phyloP scores from a whole-genome alignment of 2,329 filamentous ascomycete genomes.

The Plectosphaerella plurivora region DNA sequence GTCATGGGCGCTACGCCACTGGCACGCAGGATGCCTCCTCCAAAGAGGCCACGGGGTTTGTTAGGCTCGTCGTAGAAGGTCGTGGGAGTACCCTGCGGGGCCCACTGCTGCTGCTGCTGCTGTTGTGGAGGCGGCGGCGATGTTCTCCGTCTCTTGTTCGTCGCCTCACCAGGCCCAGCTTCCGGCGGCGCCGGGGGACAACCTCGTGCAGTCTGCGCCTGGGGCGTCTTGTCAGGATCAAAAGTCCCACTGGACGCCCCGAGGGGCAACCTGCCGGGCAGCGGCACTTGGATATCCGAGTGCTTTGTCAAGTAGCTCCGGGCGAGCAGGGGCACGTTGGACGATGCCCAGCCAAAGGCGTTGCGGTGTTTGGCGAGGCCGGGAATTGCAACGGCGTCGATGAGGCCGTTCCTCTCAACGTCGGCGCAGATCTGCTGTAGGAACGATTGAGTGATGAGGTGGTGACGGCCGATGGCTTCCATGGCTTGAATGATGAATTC shows the following conservation, averaged over 20 bases:
- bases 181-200: neutral
- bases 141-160: conserved; percentile 16
- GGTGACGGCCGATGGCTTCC: conserved; percentile 68
- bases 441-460: conserved; percentile 76
- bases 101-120: neutral
- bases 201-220: neutral
- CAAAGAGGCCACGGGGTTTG: conserved; percentile 2
- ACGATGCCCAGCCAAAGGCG: conserved; percentile 20
- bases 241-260: conserved; percentile 20
- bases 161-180: neutral
- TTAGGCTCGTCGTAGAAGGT: neutral
- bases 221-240: neutral
- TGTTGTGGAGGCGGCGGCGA: neutral
- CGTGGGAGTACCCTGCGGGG: neutral
- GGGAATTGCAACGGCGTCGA: conserved; percentile 28
- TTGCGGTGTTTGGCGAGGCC: conserved; percentile 25
- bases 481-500: conserved; percentile 77
- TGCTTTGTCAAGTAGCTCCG: conserved; percentile 38
- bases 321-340: conserved; percentile 44
- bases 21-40: conserved; percentile 1
- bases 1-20: conserved; percentile 1
- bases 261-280: conserved; percentile 41
- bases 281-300: conserved; percentile 31
- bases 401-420: conserved; percentile 52
- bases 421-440: conserved; percentile 83